Evolutionary conservation across 352 stramenopile genomes (phyloP), one percentile per base, ranked within the genome.

Genomic region (Peronospora belbahrii): DNA sequence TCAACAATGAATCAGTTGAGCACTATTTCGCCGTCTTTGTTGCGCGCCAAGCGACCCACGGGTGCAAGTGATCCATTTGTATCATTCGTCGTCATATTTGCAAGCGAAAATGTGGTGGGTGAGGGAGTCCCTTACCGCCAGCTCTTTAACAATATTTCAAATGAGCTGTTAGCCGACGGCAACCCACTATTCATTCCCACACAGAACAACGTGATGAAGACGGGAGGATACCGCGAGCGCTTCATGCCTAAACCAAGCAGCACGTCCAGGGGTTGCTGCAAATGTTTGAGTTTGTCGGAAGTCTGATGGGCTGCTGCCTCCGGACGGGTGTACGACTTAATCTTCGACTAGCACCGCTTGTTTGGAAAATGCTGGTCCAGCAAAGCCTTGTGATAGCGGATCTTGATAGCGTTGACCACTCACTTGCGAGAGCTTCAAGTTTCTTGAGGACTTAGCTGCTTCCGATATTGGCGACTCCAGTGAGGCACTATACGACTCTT

Each of bases 271-370:
- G 0, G 82, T 62, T 24, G 13, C 56, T 83, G 14, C 74, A 83
- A 22, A 95, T 96, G 77, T 89, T 94, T 25, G 75, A 92, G 38
- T 97, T 97, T 41, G 59, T 97, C 7, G 91, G 91, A 6, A 96
- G 96, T 49, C 59, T 97, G 3, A 92, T 97, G 63, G 91, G 89
- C 0, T 72, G 84, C 13, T 68, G 64, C 4, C 73, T 96, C 23
- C 84, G 89, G 2, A 94, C 80, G 42, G 89, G 94, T 30, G 67
- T 95, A 33, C 95, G 90, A 31, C 62, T 97, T n/a, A 64, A 83
- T 1, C 62, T 97, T 19, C 81, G 91, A 23, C 48, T 97, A 24
- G 79, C 88, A 6, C 50, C 67, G 7, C 52, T 97, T 4, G 72
- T 97, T 20, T 97, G 90, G 90, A 97, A 97, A 55, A 59, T 72